phyloP scores from a whole-genome alignment of 2,329 filamentous ascomycete species.

The Akanthomyces lecanii region DNA sequence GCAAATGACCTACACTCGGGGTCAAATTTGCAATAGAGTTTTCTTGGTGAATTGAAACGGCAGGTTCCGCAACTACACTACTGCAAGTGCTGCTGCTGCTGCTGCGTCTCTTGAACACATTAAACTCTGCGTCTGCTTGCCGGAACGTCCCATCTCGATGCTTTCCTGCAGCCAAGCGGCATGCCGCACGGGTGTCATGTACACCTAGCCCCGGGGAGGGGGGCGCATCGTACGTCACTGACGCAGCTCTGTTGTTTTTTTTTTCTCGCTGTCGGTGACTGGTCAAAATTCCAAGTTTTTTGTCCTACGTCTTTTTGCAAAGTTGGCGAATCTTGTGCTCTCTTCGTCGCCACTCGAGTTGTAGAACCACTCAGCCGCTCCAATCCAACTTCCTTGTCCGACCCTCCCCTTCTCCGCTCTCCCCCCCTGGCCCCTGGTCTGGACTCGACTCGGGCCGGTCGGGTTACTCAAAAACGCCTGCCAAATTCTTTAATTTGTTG shows the following conservation, averaged over 20 bases:
- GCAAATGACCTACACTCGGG: too few relatives aligned
- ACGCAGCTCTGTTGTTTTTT: too few relatives aligned
- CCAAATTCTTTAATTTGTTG: background rate
- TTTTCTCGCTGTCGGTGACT: background rate
- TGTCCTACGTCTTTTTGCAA: too few relatives aligned
- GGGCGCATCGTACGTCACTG: background rate
- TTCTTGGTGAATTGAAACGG: too few relatives aligned
- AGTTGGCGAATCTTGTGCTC: background rate
- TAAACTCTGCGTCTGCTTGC: background rate
- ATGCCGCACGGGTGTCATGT: background rate
- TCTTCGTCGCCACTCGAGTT: too few relatives aligned
- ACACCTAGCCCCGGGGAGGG: background rate
- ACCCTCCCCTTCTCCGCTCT: background rate
- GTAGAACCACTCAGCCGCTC: too few relatives aligned
- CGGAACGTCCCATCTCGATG: slow-evolving; percentile 1
- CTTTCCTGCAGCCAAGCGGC: slow-evolving; percentile 4
- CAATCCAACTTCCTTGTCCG: background rate
- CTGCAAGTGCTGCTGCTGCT: too few relatives aligned
- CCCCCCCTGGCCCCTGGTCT: background rate
- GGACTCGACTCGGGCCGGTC: background rate
- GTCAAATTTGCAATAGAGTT: too few relatives aligned
- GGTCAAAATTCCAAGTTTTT: background rate
- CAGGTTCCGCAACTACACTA: too few relatives aligned
- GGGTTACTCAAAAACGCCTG: slow-evolving; percentile 4
- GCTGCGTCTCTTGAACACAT: background rate